These are phyloP conservation scores for Apium graveolens DNA, from an alignment of 129 eudicot genomes.

Conservation along the genomic window DNA sequence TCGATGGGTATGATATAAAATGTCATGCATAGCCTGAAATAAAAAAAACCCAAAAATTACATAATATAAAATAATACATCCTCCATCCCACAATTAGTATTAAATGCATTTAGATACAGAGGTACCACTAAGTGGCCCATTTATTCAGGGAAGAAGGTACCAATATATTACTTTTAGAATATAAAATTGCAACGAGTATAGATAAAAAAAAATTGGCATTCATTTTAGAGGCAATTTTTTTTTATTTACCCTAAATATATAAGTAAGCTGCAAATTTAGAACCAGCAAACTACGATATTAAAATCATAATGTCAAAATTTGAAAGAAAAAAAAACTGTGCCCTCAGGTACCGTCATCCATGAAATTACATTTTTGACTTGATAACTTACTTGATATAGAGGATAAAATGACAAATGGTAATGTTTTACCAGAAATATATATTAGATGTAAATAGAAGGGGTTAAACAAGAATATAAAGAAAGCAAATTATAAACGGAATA, in stretches of 20 bases:
- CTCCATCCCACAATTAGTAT: background rate
- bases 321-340: background rate
- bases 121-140: background rate
- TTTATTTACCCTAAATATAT: too few species aligned
- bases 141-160: too few species aligned
- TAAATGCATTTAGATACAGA: background rate
- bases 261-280: too few species aligned
- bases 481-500: background rate
- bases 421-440: background rate
- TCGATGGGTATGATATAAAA: constrained; percentile 44
- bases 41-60: constrained; percentile 12
- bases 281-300: too few species aligned
- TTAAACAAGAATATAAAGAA: too few species aligned
- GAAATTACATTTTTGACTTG: background rate
- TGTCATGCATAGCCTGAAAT: constrained; percentile 89
- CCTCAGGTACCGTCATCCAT: background rate
- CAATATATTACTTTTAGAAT: too few species aligned
- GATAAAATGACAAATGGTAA: background rate
- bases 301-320: too few species aligned
- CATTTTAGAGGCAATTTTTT: too few species aligned
- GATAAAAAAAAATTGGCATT: too few species aligned
- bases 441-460: background rate
- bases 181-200: too few species aligned
- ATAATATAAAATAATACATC: constrained; percentile 4
- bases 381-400: too few species aligned